Evolutionary conservation across 2,329 filamentous ascomycete species (phyloP).

Genomic region (Xylariales sp.): DNA sequence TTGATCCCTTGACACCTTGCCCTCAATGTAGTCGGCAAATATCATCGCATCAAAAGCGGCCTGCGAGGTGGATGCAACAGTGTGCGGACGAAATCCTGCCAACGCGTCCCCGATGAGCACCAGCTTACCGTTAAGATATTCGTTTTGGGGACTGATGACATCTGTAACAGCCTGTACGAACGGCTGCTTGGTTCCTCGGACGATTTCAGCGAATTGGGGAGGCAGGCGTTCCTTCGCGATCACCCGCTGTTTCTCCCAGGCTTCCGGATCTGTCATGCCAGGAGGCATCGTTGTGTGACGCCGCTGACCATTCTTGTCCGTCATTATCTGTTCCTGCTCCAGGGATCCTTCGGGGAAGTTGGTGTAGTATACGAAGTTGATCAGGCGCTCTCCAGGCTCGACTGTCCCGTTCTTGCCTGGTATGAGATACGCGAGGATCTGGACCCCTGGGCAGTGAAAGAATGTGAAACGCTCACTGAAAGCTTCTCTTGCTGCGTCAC

Average conservation of each 20-base stretch:
- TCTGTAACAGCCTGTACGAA: constrained; percentile 39
- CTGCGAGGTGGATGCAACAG: constrained; percentile 38
- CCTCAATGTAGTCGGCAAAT: constrained; percentile 28
- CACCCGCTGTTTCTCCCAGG: constrained; percentile 30
- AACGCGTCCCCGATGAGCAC: constrained; percentile 40
- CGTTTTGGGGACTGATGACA: constrained; percentile 28
- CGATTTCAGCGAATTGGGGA: constrained; percentile 35
- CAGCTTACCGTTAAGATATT: constrained; percentile 32
- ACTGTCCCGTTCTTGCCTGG: constrained; percentile 33
- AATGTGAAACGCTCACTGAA: constrained; percentile 35
- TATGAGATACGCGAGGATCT: constrained; percentile 38
- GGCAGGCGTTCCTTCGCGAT: constrained; percentile 28
- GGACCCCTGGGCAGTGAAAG: constrained; percentile 32
- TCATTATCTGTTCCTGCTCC: constrained; percentile 29
- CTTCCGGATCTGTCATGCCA: constrained; percentile 24
- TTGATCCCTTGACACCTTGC: constrained; percentile 24
- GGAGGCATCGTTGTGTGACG: constrained; percentile 33
- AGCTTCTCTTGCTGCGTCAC: constrained; percentile 25
- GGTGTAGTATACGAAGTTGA: constrained; percentile 43
- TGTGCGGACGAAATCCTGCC: constrained; percentile 39
- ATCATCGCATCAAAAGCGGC: constrained; percentile 31
- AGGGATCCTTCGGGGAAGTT: constrained; percentile 31
- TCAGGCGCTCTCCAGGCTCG: constrained; percentile 32
- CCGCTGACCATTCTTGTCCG: constrained; percentile 26
- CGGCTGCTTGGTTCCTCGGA: constrained; percentile 31